Evolutionary conservation across 2,329 filamentous ascomycete species (phyloP).

Genomic region (Clarireedia sp.): DNA sequence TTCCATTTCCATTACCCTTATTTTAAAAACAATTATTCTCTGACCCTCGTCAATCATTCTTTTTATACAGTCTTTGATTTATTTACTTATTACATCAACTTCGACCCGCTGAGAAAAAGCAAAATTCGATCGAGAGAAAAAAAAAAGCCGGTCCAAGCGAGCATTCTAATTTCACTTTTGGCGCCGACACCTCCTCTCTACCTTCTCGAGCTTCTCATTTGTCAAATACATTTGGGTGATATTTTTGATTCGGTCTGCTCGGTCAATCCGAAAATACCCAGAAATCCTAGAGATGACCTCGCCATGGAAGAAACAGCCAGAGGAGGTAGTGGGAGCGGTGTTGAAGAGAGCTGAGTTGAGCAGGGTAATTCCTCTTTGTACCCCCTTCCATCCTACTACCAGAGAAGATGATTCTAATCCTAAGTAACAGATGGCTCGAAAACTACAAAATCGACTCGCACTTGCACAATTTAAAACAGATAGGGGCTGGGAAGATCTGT

Average conservation of each 20-base stretch:
- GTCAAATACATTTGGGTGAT: background rate
- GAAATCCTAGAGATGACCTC: slow-evolving; percentile 41
- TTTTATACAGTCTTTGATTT: background rate
- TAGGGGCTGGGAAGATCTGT: slow-evolving; percentile 88
- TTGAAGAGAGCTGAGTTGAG: slow-evolving; percentile 67
- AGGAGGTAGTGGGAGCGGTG: slow-evolving; percentile 59
- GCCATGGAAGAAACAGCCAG: slow-evolving; percentile 54
- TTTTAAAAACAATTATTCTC: background rate
- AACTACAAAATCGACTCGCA: slow-evolving; percentile 86
- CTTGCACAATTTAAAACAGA: slow-evolving; percentile 96
- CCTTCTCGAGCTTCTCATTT: slow-evolving; percentile 2
- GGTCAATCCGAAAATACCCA: background rate
- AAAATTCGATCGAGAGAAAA: slow-evolving; percentile 7
- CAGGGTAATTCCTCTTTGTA: slow-evolving; percentile 48
- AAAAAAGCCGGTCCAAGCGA: slow-evolving; percentile 5
- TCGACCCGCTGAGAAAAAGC: slow-evolving; percentile 5
- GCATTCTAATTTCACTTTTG: slow-evolving; percentile 10
- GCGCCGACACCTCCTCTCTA: slow-evolving; percentile 13
- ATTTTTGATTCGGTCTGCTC: background rate
- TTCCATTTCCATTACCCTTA: background rate
- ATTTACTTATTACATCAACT: background rate
- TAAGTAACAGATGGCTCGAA: slow-evolving; percentile 74
- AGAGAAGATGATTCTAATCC: slow-evolving; percentile 14
- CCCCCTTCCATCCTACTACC: background rate
- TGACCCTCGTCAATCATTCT: background rate